A percentile compares a stretch with the other conserved stretches of the same genome.
Conservation (phyloP, 371 early-diverging fungal species). For the Mucor sp. region DNA sequence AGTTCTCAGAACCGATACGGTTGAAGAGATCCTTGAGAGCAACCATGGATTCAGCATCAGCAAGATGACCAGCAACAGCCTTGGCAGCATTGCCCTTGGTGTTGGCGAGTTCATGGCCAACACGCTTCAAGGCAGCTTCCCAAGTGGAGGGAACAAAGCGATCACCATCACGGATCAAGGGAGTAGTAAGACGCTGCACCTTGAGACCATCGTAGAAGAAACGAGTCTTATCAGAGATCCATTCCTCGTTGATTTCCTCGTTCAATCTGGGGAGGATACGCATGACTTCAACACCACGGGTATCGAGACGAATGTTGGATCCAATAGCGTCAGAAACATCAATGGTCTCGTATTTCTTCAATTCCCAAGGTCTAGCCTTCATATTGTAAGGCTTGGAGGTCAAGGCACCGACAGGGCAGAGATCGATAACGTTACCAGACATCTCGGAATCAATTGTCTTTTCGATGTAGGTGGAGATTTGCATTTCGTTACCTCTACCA, state of each 20-base stretch:
- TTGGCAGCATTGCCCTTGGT: constrained; percentile 65
- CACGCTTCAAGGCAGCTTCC: constrained; percentile 82
- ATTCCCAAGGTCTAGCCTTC: constrained; percentile 95
- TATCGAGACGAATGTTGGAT: constrained; percentile 91
- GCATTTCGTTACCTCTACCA: constrained; percentile 97
- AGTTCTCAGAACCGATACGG: constrained; percentile 82
- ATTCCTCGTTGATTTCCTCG: constrained; percentile 97
- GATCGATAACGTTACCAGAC: constrained; percentile 97
- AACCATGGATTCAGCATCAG: constrained; percentile 83
- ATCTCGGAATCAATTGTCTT: constrained; percentile 90
- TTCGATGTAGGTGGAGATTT: constrained; percentile 96
- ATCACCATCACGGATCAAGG: constrained; percentile 85
- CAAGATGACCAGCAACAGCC: constrained; percentile 93
- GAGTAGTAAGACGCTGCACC: constrained; percentile 92
- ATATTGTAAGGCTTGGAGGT: constrained; percentile 97
- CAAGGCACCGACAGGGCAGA: constrained; percentile 98
- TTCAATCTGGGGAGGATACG: constrained; percentile 93
- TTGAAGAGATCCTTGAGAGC: constrained; percentile 95
- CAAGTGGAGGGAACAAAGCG: constrained; percentile 85
- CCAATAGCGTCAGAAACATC: constrained; percentile 95
- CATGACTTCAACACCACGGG: constrained; percentile 96
- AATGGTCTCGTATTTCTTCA: constrained; percentile 93
- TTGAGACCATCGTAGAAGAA: constrained; percentile 95
- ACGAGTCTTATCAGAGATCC: constrained; percentile 98
- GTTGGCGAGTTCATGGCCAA: constrained; percentile 67